A percentile compares a stretch with the other conserved stretches of the same genome.
These are phyloP conservation scores for Alnus rubra DNA, from an alignment of 306 rosid species.

Conservation along the genomic window DNA sequence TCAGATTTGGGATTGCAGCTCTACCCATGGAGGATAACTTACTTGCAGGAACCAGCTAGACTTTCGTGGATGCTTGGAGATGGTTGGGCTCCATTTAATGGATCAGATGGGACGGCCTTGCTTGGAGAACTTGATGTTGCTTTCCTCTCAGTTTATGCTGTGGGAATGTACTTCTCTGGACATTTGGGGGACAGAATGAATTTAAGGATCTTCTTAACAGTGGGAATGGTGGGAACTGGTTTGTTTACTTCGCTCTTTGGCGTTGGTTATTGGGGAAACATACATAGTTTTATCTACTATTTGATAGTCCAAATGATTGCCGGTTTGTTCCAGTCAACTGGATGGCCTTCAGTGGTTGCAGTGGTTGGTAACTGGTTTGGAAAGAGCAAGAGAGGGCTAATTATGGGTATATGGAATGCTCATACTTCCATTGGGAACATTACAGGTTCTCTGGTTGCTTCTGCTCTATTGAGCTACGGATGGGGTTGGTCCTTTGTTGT, in stretches of 20 bases:
- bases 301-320: conserved; percentile 78
- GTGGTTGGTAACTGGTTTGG: conserved; percentile 97
- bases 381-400: conserved; percentile 90
- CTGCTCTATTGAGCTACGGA: conserved; percentile 79
- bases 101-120: conserved; percentile 72
- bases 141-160: conserved; percentile 79
- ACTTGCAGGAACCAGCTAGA: conserved; percentile 23
- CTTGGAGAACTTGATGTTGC: conserved; percentile 94
- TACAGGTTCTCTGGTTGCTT: conserved; percentile 83
- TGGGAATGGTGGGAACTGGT: conserved; percentile 95
- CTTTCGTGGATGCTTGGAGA: conserved; percentile 43
- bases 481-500: conserved; percentile 98
- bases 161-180: conserved; percentile 97
- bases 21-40: conserved; percentile 30
- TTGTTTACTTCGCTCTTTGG: conserved; percentile 83
- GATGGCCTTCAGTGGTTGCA: conserved; percentile 98
- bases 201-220: conserved; percentile 75
- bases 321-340: conserved; percentile 93
- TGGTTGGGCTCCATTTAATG: conserved; percentile 95
- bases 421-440: conserved; percentile 96
- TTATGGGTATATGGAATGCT: conserved; percentile 99
- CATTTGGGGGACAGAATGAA: conserved; percentile 81
- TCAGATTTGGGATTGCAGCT: conserved; percentile 38
- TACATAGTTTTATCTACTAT: conserved; percentile 74
- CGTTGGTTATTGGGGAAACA: conserved; percentile 76